A percentile compares a stretch with the other conserved stretches of the same genome.
Evolutionary conservation across 345 rosid species (phyloP).

Genomic region (Brassica incana): DNA sequence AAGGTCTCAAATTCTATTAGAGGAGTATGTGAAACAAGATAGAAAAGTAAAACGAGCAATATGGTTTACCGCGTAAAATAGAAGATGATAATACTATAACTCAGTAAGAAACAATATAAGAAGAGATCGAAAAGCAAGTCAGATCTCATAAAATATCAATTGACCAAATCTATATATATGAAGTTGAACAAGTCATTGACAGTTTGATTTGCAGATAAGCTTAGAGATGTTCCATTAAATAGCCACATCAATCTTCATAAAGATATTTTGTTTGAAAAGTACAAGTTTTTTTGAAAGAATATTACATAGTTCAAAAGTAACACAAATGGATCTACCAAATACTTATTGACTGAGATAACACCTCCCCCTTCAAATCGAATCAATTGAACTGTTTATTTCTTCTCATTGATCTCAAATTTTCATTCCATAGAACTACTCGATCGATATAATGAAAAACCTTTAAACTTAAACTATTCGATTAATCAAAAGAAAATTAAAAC

Average conservation of each 20-base stretch:
- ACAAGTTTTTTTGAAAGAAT: neutral
- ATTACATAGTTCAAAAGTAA: slow-evolving; percentile 3
- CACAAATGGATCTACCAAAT: neutral
- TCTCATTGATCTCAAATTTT: neutral
- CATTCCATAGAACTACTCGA: neutral
- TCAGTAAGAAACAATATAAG: neutral
- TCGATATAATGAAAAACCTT: neutral
- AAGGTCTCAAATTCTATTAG: too few species aligned
- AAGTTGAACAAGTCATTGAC: neutral
- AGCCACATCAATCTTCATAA: neutral
- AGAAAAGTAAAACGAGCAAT: neutral
- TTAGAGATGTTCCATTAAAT: neutral
- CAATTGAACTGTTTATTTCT: neutral
- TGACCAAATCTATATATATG: neutral
- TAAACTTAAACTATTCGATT: slow-evolving; percentile 4
- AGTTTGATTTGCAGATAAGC: neutral
- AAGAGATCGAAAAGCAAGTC: neutral
- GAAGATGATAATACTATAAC: neutral
- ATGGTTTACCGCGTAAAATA: neutral
- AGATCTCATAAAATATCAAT: neutral
- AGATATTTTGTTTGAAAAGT: neutral
- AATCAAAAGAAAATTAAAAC: neutral
- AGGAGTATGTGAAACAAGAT: too few species aligned
- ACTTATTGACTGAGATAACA: neutral
- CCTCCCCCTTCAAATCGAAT: neutral